Percentiles rank a stretch among this genome's conserved stretches.
These are phyloP conservation scores for Aspergillus bridgeri DNA, from an alignment of 495 filamentous ascomycete genomes.

Conservation along the genomic window DNA sequence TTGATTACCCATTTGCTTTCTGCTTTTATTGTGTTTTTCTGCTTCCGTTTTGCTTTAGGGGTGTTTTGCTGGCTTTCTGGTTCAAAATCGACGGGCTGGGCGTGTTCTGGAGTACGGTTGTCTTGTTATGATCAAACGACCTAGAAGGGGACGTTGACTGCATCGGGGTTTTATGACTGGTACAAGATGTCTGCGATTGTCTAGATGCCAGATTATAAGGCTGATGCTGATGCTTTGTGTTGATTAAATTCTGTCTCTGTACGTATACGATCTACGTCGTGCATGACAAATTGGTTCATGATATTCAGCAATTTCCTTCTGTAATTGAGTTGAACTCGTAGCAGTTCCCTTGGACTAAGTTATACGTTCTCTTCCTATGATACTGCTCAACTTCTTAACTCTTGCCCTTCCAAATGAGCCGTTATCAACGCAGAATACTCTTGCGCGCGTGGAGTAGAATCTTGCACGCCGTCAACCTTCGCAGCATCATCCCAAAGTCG, in stretches of 20 bases:
- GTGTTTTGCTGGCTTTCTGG: constrained; percentile 15
- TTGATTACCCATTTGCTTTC: constrained; percentile 8
- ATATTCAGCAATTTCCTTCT: neutral
- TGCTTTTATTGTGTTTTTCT: constrained; percentile 3
- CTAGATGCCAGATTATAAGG: neutral
- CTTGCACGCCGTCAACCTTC: constrained; percentile 33
- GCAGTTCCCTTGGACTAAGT: too few species aligned
- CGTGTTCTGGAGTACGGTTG: constrained; percentile 18
- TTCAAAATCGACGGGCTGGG: constrained; percentile 13
- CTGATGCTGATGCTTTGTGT: constrained; percentile 4
- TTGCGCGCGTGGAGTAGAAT: constrained; percentile 23
- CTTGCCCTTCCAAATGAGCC: constrained; percentile 18
- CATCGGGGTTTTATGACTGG: constrained; percentile 14
- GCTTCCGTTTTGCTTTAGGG: constrained; percentile 3
- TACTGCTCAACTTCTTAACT: neutral
- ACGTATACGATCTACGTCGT: constrained; percentile 24
- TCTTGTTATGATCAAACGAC: constrained; percentile 15
- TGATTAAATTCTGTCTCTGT: constrained; percentile 14
- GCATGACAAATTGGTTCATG: constrained; percentile 24
- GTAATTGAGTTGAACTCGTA: too few species aligned
- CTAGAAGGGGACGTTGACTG: constrained; percentile 14
- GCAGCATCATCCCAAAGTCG: constrained; percentile 44
- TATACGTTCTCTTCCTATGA: too few species aligned
- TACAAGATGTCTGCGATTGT: neutral
- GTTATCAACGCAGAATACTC: constrained; percentile 32